phyloP scores from a whole-genome alignment of 768 basidiomycete genomes.

The Wakefieldia striispora region DNA sequence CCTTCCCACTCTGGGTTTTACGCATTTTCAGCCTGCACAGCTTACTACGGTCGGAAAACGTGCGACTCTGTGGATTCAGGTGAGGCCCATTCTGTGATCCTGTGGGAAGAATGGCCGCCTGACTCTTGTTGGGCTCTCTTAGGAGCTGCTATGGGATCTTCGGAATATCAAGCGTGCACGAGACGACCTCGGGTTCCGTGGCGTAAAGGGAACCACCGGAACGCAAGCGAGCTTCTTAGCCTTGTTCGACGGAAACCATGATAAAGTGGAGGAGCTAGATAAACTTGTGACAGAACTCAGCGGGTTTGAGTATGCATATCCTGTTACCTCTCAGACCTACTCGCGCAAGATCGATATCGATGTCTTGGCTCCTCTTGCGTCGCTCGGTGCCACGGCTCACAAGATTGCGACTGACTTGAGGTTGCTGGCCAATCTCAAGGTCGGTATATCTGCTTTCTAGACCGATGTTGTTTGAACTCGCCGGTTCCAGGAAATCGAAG shows the following conservation, averaged over 20 bases:
- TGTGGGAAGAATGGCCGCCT: not conserved
- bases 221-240: slow-evolving; percentile 96
- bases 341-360: slow-evolving; percentile 97
- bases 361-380: slow-evolving; percentile 85
- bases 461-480: too few species aligned
- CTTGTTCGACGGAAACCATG: slow-evolving; percentile 92
- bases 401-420: slow-evolving; percentile 97
- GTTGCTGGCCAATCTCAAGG: slow-evolving; percentile 91
- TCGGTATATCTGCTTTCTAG: slow-evolving; percentile 19
- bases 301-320: slow-evolving; percentile 93
- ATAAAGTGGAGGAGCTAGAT: slow-evolving; percentile 92
- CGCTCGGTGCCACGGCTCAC: slow-evolving; percentile 92
- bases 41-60: slow-evolving; percentile 98
- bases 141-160: slow-evolving; percentile 96
- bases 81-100: slow-evolving; percentile 25
- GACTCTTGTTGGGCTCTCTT: not conserved
- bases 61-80: slow-evolving; percentile 95
- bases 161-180: slow-evolving; percentile 87
- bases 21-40: slow-evolving; percentile 98
- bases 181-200: slow-evolving; percentile 93
- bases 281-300: slow-evolving; percentile 84
- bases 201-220: slow-evolving; percentile 99
- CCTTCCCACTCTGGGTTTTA: slow-evolving; percentile 94
- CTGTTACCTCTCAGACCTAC: slow-evolving; percentile 98
- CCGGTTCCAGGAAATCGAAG: slow-evolving; percentile 79